These are phyloP conservation scores for Colletotrichum spinosum DNA, from an alignment of 2,329 filamentous ascomycete species.

Conservation along the genomic window DNA sequence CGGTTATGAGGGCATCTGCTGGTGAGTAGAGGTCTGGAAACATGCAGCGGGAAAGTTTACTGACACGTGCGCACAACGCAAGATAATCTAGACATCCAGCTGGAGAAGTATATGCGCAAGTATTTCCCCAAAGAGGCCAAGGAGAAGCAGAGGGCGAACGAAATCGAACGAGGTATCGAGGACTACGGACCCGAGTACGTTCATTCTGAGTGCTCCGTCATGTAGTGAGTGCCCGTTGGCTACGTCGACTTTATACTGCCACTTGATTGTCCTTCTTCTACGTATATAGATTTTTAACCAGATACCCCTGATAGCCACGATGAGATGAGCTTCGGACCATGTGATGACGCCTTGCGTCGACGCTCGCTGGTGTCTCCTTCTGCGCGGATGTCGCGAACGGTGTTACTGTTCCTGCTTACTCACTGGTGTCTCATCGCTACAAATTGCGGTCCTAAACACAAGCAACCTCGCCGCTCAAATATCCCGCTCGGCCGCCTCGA, in stretches of 20 bases:
- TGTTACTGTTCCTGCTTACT: too few relatives aligned
- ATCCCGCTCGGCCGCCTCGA: slow-evolving; percentile 65
- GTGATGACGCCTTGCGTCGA: too few relatives aligned
- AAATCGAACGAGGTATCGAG: slow-evolving; percentile 79
- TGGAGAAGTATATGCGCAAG: slow-evolving; percentile 76
- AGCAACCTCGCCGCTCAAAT: not conserved
- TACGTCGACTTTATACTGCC: too few relatives aligned
- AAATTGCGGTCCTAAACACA: too few relatives aligned
- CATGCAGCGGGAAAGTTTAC: not conserved
- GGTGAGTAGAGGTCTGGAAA: slow-evolving; percentile 55
- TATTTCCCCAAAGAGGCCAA: slow-evolving; percentile 81
- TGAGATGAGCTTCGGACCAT: too few relatives aligned
- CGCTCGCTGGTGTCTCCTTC: too few relatives aligned
- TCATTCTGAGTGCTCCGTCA: slow-evolving; percentile 68
- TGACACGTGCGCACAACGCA: not conserved
- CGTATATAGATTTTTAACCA: slow-evolving; percentile 14
- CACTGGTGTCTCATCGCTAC: too few relatives aligned
- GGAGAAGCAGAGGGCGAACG: slow-evolving; percentile 77
- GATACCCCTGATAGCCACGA: slow-evolving; percentile 29
- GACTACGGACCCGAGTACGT: slow-evolving; percentile 76
- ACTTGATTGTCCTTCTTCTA: too few relatives aligned
- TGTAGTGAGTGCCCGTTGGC: slow-evolving; percentile 56
- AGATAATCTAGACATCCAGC: slow-evolving; percentile 77
- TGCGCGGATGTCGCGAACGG: too few relatives aligned
- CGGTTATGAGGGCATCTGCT: slow-evolving; percentile 76